A percentile compares a stretch with the other conserved stretches of the same genome.
Conservation (phyloP, 805 yeast species). For the Metschnikowia sp. region DNA sequence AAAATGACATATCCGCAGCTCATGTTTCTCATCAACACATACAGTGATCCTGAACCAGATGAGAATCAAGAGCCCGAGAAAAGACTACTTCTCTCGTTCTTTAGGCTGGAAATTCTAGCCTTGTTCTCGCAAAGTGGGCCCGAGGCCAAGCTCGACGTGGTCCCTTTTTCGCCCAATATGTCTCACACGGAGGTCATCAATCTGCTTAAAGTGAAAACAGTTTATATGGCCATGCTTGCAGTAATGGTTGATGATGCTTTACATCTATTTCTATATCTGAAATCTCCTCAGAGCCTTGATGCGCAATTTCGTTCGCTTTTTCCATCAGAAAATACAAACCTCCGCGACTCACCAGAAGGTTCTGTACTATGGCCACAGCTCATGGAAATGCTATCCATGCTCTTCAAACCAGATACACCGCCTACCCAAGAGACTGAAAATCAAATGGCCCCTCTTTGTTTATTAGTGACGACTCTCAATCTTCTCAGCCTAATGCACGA, state of each 20-base stretch:
- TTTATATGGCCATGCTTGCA: conserved; percentile 29
- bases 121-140: conserved; percentile 17
- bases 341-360: too few species aligned
- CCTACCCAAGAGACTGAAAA: conserved; percentile 3
- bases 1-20: conserved; percentile 23
- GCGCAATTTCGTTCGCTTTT: conserved; percentile 20
- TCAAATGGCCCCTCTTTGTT: conserved; percentile 11
- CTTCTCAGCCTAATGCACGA: conserved; percentile 21
- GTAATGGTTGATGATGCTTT: conserved; percentile 30
- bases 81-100: conserved; percentile 23
- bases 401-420: not conserved
- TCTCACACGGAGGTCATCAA: conserved; percentile 18
- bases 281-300: conserved; percentile 12
- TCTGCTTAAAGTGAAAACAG: conserved; percentile 23
- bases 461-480: conserved; percentile 21
- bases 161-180: conserved; percentile 9
- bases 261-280: conserved; percentile 11
- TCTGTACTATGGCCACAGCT: too few species aligned
- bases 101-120: conserved; percentile 23
- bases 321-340: conserved; percentile 20
- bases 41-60: conserved; percentile 1
- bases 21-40: conserved; percentile 29
- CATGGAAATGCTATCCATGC: too few species aligned
- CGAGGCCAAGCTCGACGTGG: conserved; percentile 14
- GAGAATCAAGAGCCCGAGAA: conserved; percentile 18